Conservation (phyloP, 2,329 filamentous ascomycete species). For the Calonectria hongkongensis region DNA sequence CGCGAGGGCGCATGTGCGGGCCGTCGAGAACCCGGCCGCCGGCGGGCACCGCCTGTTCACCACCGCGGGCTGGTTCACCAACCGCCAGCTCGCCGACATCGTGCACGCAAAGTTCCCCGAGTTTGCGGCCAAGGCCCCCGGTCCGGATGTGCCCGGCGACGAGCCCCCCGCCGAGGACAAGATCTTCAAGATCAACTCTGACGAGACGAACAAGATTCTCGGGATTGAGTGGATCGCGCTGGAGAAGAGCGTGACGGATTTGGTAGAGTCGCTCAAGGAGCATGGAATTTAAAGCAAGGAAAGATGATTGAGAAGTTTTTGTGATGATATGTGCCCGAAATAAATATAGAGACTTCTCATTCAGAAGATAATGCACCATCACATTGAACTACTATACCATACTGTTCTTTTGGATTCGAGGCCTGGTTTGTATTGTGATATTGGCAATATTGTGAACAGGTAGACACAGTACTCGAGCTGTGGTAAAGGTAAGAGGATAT, state of each 20-base stretch:
- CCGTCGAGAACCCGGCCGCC: constrained; percentile 68
- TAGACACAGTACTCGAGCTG: too few relatives aligned
- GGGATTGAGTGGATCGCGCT: constrained; percentile 77
- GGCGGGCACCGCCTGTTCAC: constrained; percentile 72
- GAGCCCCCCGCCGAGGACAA: constrained; percentile 62
- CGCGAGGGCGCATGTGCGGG: constrained; percentile 71
- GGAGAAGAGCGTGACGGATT: constrained; percentile 78
- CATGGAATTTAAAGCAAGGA: constrained; percentile 53
- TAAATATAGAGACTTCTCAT: neutral
- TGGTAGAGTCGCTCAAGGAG: constrained; percentile 77
- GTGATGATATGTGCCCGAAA: neutral
- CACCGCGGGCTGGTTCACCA: constrained; percentile 67
- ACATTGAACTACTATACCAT: too few relatives aligned
- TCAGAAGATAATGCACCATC: too few relatives aligned
- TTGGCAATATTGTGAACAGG: too few relatives aligned
- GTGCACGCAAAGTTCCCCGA: constrained; percentile 71
- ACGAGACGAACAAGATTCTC: constrained; percentile 74
- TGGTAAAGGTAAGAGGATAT: too few relatives aligned
- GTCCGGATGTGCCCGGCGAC: constrained; percentile 65
- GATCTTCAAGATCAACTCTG: constrained; percentile 75
- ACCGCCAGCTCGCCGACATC: constrained; percentile 65
- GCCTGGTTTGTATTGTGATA: too few relatives aligned
- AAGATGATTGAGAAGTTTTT: neutral
- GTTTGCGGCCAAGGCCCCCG: constrained; percentile 68
- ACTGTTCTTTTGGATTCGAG: too few relatives aligned